phyloP scores from a whole-genome alignment of 441 rosid genomes.

The Gossypium laxum region DNA sequence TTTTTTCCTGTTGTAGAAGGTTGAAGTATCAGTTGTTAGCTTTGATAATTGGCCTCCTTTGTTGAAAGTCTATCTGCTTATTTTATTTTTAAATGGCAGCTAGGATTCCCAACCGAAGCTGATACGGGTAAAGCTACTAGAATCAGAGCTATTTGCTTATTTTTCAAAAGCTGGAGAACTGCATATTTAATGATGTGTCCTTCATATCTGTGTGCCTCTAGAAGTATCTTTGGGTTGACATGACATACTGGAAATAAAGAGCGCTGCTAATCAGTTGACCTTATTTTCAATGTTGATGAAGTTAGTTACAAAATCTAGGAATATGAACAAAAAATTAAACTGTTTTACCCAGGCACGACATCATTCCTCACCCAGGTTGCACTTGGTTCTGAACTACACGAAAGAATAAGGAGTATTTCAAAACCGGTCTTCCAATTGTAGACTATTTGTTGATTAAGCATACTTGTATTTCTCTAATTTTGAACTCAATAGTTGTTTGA shows the following conservation, averaged over 20 bases:
- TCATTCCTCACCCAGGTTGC: not conserved
- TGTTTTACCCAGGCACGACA: not conserved
- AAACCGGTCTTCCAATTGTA: not conserved
- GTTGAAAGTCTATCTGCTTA: not conserved
- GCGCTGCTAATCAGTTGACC: not conserved
- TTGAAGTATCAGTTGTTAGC: not conserved
- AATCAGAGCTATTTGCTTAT: not conserved
- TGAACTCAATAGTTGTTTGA: not conserved
- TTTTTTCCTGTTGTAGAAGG: not conserved
- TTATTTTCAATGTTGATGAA: not conserved
- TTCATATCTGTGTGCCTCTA: not conserved
- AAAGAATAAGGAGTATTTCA: not conserved
- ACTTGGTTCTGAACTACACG: not conserved
- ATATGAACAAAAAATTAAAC: not conserved
- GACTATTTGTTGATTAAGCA: conserved; percentile 1
- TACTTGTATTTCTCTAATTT: not conserved
- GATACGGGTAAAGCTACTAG: not conserved
- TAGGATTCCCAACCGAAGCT: conserved; percentile 4
- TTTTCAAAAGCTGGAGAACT: not conserved
- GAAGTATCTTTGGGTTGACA: not conserved
- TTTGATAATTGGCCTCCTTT: not conserved
- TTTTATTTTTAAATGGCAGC: not conserved
- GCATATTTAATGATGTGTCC: not conserved
- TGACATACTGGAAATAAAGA: not conserved
- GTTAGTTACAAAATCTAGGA: not conserved